These are phyloP conservation scores for Pholiota molesta DNA, from an alignment of 768 basidiomycete genomes.

Conservation along the genomic window DNA sequence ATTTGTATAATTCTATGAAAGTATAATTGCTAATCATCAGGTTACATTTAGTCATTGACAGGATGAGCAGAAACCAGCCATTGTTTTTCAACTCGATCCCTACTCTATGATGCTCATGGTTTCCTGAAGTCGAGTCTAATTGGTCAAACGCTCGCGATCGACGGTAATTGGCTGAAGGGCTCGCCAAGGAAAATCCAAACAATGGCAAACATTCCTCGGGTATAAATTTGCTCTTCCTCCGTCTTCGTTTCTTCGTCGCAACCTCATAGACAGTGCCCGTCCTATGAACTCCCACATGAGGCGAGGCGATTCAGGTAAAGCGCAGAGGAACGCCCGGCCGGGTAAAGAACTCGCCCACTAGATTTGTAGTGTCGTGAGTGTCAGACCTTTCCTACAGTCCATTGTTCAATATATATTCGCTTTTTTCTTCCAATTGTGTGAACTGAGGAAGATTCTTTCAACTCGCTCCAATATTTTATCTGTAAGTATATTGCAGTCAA, in stretches of 20 bases:
- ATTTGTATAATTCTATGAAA: slow-evolving; percentile 6
- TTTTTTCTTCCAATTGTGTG: too few species aligned
- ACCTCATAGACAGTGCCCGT: slow-evolving; percentile 78
- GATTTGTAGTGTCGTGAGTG: slow-evolving; percentile 55
- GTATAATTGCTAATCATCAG: not conserved
- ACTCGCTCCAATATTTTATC: too few species aligned
- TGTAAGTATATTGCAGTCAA: too few species aligned
- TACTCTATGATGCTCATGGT: not conserved
- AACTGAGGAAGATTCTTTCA: too few species aligned
- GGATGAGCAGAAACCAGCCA: not conserved
- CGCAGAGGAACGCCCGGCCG: slow-evolving; percentile 57
- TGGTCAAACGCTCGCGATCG: too few species aligned
- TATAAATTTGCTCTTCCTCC: slow-evolving; percentile 12
- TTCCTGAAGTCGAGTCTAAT: too few species aligned
- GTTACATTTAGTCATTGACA: too few species aligned
- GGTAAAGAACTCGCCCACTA: slow-evolving; percentile 65
- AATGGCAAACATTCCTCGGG: slow-evolving; percentile 4
- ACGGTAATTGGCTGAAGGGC: too few species aligned
- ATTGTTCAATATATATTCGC: not conserved
- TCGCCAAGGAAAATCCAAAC: slow-evolving; percentile 5
- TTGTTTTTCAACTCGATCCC: not conserved
- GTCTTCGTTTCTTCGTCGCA: slow-evolving; percentile 41
- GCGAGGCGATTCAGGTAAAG: slow-evolving; percentile 72
- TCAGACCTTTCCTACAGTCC: slow-evolving; percentile 68
- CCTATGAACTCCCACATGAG: slow-evolving; percentile 40